Evolutionary conservation across 2,329 filamentous ascomycete species (phyloP).

Genomic region (Endothia cerciana): DNA sequence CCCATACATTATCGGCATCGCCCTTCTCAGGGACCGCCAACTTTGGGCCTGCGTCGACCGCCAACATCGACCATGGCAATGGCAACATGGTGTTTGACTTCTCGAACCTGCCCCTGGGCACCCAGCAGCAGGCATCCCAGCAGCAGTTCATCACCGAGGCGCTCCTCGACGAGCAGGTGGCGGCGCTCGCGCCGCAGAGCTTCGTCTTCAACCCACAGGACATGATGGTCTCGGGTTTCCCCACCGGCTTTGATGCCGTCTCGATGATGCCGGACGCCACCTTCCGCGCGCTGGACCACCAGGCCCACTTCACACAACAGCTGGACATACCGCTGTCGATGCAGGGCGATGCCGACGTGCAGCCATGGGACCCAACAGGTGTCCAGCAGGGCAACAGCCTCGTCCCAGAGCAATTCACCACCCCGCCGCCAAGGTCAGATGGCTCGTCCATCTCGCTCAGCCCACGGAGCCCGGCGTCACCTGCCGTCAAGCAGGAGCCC

Average conservation of each 20-base stretch:
- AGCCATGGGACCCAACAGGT: conserved; percentile 48
- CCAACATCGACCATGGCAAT: background rate
- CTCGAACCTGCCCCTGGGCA: conserved; percentile 6
- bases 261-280: conserved; percentile 9
- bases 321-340: conserved; percentile 45
- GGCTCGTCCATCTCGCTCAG: conserved; percentile 25
- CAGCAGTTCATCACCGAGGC: conserved; percentile 18
- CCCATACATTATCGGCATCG: conserved; percentile 10
- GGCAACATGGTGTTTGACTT: conserved; percentile 15
- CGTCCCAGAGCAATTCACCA: conserved; percentile 44
- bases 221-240: conserved; percentile 33
- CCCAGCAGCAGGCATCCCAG: conserved; percentile 10
- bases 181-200: conserved; percentile 49
- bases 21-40: background rate
- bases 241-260: conserved; percentile 35
- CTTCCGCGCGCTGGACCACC: conserved; percentile 34
- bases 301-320: conserved; percentile 29
- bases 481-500: conserved; percentile 34
- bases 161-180: conserved; percentile 28
- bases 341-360: conserved; percentile 42
- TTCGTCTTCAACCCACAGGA: conserved; percentile 39
- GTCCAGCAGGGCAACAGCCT: conserved; percentile 39
- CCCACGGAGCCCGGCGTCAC: conserved; percentile 34
- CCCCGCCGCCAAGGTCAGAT: conserved; percentile 28
- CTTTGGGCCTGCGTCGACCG: conserved; percentile 8